phyloP scores from a whole-genome alignment of 352 stramenopile species.

The Elongisporangium anandrum region DNA sequence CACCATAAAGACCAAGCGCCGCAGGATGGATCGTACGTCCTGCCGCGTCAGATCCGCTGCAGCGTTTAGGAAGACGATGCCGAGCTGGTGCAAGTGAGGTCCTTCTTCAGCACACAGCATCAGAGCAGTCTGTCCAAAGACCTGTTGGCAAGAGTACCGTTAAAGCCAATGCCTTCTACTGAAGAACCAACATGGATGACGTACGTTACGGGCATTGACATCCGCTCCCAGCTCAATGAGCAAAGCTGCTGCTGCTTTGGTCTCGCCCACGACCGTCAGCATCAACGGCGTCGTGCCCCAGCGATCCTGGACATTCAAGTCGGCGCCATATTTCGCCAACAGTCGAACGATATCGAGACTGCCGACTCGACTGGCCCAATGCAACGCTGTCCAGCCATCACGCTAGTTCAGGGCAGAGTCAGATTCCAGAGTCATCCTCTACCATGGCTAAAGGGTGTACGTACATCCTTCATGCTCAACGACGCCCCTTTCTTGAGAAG shows the following conservation, averaged over 20 bases:
- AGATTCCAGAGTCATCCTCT: background rate
- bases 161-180: background rate
- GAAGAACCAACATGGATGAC: background rate
- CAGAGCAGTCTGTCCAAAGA: conserved; percentile 69
- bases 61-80: conserved; percentile 73
- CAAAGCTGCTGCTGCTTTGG: conserved; percentile 39
- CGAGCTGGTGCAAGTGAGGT: conserved; percentile 54
- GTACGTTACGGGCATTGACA: conserved; percentile 65
- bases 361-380: conserved; percentile 75
- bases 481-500: conserved; percentile 76
- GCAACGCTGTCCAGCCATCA: conserved; percentile 71
- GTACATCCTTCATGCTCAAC: conserved; percentile 74
- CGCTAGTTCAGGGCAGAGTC: conserved; percentile 6
- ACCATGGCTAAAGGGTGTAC: background rate
- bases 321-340: conserved; percentile 69
- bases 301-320: conserved; percentile 68
- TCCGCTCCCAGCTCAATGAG: conserved; percentile 73
- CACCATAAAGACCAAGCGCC: background rate
- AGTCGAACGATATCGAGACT: conserved; percentile 72
- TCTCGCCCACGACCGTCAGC: conserved; percentile 73
- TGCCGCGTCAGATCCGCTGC: conserved; percentile 48
- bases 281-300: conserved; percentile 80
- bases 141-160: conserved; percentile 19
- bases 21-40: conserved; percentile 32
- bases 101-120: conserved; percentile 69